Conservation (phyloP, 768 basidiomycete species). For the Termitomyces sp. region DNA sequence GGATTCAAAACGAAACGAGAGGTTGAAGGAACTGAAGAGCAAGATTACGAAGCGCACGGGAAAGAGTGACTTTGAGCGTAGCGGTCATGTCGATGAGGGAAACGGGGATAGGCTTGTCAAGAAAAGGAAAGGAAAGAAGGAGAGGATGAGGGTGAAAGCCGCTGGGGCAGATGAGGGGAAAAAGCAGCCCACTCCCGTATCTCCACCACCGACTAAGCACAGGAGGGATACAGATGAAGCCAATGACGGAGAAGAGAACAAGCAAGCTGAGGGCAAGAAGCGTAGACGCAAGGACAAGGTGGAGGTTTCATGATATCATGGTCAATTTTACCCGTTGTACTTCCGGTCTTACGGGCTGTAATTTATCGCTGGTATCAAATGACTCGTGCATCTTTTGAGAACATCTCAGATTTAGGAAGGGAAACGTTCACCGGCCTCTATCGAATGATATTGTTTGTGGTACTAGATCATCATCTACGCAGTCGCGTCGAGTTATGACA, state of each 20-base stretch:
- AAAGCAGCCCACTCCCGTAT: conserved; percentile 3
- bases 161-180: conserved; percentile 21
- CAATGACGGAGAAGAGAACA: conserved; percentile 49
- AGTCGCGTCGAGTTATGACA: too few species aligned
- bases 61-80: conserved; percentile 19
- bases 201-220: conserved; percentile 12
- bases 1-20: conserved; percentile 61
- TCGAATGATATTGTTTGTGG: background rate
- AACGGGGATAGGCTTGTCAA: conserved; percentile 34
- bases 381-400: too few species aligned
- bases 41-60: conserved; percentile 48
- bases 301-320: conserved; percentile 1
- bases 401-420: background rate
- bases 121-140: conserved; percentile 72
- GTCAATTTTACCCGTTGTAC: background rate
- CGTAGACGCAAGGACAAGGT: conserved; percentile 24
- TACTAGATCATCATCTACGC: too few species aligned
- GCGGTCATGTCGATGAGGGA: conserved; percentile 14
- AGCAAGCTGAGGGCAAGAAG: conserved; percentile 22
- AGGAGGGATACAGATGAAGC: conserved; percentile 23
- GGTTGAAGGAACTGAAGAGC: conserved; percentile 70
- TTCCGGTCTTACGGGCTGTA: background rate
- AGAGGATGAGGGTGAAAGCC: conserved; percentile 50
- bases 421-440: background rate
- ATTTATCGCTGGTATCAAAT: conserved; percentile 15